Evolutionary conservation across 2,329 filamentous ascomycete genomes (phyloP).

Genomic region (Parastagonospora avenae): DNA sequence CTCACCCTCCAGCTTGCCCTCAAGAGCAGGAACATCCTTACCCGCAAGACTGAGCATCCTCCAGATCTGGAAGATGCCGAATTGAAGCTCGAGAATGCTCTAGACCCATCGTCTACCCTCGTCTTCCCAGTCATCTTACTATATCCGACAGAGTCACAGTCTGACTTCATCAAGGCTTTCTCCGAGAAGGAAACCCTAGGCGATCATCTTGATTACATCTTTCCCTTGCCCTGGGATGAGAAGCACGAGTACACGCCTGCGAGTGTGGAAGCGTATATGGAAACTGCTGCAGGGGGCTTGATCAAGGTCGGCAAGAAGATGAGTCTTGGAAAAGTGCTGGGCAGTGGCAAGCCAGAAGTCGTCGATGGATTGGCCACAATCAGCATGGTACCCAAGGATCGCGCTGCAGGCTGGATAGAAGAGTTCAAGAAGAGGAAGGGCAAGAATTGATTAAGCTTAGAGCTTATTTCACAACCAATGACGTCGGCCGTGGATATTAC

Average conservation of each 20-base stretch:
- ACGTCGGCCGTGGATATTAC: neutral
- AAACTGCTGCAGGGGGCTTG: conserved; percentile 78
- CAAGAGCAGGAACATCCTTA: conserved; percentile 71
- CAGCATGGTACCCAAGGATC: conserved; percentile 76
- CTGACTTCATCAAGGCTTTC: conserved; percentile 90
- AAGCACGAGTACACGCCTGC: conserved; percentile 67
- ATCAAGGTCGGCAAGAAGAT: conserved; percentile 91
- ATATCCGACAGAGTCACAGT: conserved; percentile 81
- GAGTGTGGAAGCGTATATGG: conserved; percentile 84
- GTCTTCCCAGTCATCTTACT: conserved; percentile 80
- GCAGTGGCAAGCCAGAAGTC: conserved; percentile 79
- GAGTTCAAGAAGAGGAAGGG: conserved; percentile 77
- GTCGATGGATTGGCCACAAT: conserved; percentile 84
- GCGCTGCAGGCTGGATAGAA: conserved; percentile 75
- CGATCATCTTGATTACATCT: conserved; percentile 82
- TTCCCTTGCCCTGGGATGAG: conserved; percentile 86
- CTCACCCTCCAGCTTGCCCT: conserved; percentile 60
- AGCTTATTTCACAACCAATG: too few species aligned
- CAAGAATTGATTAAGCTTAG: conserved; percentile 6
- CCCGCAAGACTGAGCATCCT: conserved; percentile 69
- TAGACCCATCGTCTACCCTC: conserved; percentile 74
- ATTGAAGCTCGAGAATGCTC: conserved; percentile 72
- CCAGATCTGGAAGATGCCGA: conserved; percentile 87
- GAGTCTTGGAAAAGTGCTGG: conserved; percentile 73
- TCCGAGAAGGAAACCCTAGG: conserved; percentile 74